Evolutionary conservation across 2,329 filamentous ascomycete genomes (phyloP).

Genomic region (Cercospora brassicicola): DNA sequence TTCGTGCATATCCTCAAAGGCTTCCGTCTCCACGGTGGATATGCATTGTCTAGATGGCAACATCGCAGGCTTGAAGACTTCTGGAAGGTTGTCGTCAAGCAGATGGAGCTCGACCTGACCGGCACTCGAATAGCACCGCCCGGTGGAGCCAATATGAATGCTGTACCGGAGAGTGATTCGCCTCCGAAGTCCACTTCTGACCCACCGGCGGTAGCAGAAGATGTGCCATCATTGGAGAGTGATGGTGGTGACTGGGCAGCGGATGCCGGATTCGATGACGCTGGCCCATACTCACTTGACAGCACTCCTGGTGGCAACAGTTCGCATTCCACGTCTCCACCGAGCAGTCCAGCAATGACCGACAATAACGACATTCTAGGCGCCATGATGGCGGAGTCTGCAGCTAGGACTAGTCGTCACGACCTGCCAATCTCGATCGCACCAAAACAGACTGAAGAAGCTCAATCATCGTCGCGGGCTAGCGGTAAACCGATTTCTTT

Average conservation of each 20-base stretch:
- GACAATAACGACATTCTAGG: slow-evolving; percentile 19
- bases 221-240: neutral
- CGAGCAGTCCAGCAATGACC: neutral
- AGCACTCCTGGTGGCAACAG: neutral
- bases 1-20: slow-evolving; percentile 82
- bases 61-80: slow-evolving; percentile 65
- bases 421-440: neutral
- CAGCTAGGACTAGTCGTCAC: neutral
- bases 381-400: slow-evolving; percentile 17
- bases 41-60: slow-evolving; percentile 69
- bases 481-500: neutral
- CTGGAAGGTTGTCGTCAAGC: slow-evolving; percentile 63
- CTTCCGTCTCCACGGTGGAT: slow-evolving; percentile 71
- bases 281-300: neutral
- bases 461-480: neutral
- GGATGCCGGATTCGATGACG: neutral
- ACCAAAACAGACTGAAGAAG: neutral
- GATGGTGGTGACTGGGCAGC: neutral
- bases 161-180: neutral
- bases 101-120: neutral
- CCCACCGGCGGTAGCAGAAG: neutral
- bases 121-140: neutral
- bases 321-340: neutral
- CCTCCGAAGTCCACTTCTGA: neutral
- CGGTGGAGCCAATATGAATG: neutral